phyloP scores from a whole-genome alignment of 2,329 filamentous ascomycete species.

The Aspergillus sojae region DNA sequence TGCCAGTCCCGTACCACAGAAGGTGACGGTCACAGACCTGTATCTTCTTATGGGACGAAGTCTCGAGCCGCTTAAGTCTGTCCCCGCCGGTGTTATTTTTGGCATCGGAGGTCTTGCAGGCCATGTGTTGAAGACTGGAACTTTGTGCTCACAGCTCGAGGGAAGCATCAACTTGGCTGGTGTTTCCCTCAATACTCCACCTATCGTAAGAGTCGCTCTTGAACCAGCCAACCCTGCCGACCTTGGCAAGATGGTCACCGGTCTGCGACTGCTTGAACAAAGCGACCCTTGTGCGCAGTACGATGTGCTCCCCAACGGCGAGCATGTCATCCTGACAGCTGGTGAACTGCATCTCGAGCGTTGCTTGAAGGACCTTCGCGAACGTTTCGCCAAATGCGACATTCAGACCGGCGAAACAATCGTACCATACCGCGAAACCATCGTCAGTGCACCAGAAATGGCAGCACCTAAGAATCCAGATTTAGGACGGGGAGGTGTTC shows the following conservation, averaged over 20 bases:
- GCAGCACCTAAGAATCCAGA: conserved; percentile 82
- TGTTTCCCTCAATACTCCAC: conserved; percentile 76
- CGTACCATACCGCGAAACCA: conserved; percentile 92
- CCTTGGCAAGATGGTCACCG: conserved; percentile 91
- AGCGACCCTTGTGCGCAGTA: conserved; percentile 96
- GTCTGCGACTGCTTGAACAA: conserved; percentile 83
- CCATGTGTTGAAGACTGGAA: conserved; percentile 93
- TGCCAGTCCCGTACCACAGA: conserved; percentile 71
- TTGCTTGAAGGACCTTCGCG: conserved; percentile 88
- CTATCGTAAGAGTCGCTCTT: conserved; percentile 94
- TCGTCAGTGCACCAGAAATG: conserved; percentile 88
- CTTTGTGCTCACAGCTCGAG: conserved; percentile 82
- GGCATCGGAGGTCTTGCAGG: conserved; percentile 91
- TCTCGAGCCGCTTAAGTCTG: conserved; percentile 77
- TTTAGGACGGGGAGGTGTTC: conserved; percentile 77
- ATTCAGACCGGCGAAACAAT: conserved; percentile 93
- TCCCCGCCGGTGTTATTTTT: conserved; percentile 93
- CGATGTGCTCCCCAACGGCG: conserved; percentile 86
- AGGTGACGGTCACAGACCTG: conserved; percentile 81
- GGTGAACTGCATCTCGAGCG: conserved; percentile 93
- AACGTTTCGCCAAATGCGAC: conserved; percentile 90
- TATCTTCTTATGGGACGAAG: conserved; percentile 96
- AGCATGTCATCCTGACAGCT: conserved; percentile 92
- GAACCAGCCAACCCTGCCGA: conserved; percentile 90
- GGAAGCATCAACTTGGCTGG: conserved; percentile 90